Conservation (phyloP, 805 yeast genomes). For the Myxozyma vanderwaltii region DNA sequence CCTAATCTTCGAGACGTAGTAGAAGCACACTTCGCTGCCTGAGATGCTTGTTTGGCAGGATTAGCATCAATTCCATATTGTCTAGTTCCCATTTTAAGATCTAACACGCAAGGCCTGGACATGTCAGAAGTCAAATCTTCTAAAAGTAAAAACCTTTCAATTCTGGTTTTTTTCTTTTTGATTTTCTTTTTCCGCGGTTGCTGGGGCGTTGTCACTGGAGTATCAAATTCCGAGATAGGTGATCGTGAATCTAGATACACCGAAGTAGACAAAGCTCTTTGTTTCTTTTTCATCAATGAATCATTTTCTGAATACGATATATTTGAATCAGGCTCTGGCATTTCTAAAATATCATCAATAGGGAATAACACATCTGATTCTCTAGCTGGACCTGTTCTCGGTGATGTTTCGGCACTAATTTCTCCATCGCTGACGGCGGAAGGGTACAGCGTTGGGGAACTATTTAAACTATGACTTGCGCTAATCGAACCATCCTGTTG, state of each 20-base stretch:
- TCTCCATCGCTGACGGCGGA: constrained; percentile 25
- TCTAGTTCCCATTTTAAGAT: constrained; percentile 96
- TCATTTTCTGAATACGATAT: too few species aligned
- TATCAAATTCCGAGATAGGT: neutral
- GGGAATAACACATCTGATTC: constrained; percentile 28
- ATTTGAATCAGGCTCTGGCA: constrained; percentile 2
- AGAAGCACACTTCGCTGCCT: constrained; percentile 71
- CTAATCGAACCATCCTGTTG: neutral
- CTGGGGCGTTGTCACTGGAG: neutral
- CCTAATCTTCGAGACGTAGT: constrained; percentile 86
- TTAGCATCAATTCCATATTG: constrained; percentile 96
- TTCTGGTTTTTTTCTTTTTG: constrained; percentile 41
- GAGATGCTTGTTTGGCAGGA: constrained; percentile 70
- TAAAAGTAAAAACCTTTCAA: constrained; percentile 78
- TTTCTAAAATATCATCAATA: constrained; percentile 22
- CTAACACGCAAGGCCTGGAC: constrained; percentile 85
- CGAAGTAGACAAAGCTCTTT: neutral
- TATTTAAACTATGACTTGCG: neutral
- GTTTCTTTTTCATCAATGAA: neutral
- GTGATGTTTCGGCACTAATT: constrained; percentile 22
- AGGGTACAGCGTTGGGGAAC: neutral
- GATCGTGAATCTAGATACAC: neutral
- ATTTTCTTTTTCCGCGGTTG: constrained; percentile 2
- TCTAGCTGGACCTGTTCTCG: constrained; percentile 6
- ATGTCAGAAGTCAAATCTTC: constrained; percentile 89